Evolutionary conservation across 768 basidiomycete species (phyloP).

Genomic region (Leccinum truebloodii): DNA sequence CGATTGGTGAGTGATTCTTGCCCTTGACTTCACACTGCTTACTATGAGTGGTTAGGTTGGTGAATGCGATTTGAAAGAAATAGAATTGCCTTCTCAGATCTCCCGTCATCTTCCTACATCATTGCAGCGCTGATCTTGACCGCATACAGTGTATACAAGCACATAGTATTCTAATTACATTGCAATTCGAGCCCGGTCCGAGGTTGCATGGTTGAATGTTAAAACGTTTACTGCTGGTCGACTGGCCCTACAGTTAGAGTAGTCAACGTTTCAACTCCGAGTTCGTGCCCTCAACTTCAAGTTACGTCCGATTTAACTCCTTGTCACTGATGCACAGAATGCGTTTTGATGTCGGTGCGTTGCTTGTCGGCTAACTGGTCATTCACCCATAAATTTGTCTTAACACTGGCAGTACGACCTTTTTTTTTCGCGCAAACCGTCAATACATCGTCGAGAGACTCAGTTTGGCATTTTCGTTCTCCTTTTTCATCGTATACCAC

Average conservation of each 20-base stretch:
- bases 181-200: conserved; percentile 20
- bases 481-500: neutral
- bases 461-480: neutral
- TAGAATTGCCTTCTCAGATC: conserved; percentile 30
- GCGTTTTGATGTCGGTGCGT: neutral
- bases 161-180: conserved; percentile 22
- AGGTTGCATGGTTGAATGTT: neutral
- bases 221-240: neutral
- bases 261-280: neutral
- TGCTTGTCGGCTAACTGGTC: neutral
- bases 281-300: neutral
- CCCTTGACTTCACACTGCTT: neutral
- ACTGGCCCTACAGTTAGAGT: neutral
- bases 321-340: neutral
- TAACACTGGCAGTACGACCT: too few relatives aligned
- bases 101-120: conserved; percentile 20
- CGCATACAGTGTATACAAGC: conserved; percentile 24
- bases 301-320: neutral
- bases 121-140: conserved; percentile 19
- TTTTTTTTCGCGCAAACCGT: neutral
- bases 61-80: conserved; percentile 87
- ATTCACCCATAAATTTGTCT: neutral
- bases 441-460: neutral
- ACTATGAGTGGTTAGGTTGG: conserved; percentile 54
- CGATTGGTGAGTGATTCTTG: conserved; percentile 72